phyloP scores from a whole-genome alignment of 1,284 basidiomycete genomes.

The Ustilago xerochloae region DNA sequence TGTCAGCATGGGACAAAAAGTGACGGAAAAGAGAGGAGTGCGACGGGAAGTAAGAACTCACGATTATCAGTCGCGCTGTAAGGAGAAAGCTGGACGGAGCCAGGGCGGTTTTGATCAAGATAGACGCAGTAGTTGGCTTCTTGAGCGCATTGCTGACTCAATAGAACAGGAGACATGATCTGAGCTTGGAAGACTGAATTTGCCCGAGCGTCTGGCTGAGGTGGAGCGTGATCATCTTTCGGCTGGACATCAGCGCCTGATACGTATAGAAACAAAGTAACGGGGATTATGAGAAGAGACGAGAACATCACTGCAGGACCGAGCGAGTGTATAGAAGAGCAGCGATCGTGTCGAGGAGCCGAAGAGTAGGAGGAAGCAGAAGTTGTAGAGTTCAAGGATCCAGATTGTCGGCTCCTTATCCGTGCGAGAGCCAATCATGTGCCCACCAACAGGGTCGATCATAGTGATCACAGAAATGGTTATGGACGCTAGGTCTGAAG shows the following conservation, averaged over 20 bases:
- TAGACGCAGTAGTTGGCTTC: constrained; percentile 32
- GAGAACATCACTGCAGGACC: neutral
- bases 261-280: neutral
- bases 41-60: constrained; percentile 11
- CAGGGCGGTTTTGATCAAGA: constrained; percentile 26
- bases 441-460: too few species aligned
- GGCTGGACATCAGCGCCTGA: neutral
- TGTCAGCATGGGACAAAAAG: neutral
- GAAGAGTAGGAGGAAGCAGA: too few species aligned
- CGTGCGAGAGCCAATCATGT: too few species aligned
- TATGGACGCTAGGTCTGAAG: too few species aligned
- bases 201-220: too few species aligned
- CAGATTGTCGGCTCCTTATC: too few species aligned
- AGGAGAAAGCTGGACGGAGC: constrained; percentile 7
- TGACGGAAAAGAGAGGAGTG: neutral
- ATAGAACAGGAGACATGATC: constrained; percentile 5
- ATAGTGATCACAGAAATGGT: too few species aligned
- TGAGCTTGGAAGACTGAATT: too few species aligned
- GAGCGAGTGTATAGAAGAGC: neutral
- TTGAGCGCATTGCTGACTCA: constrained; percentile 13
- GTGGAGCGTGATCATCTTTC: neutral
- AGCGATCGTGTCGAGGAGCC: neutral
- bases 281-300: neutral
- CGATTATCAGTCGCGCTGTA: constrained; percentile 27
- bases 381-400: too few species aligned